A percentile compares a stretch with the other conserved stretches of the same genome.
Evolutionary conservation across 495 filamentous ascomycete species (phyloP).

Genomic region (Penicillium macrosclerotiorum): DNA sequence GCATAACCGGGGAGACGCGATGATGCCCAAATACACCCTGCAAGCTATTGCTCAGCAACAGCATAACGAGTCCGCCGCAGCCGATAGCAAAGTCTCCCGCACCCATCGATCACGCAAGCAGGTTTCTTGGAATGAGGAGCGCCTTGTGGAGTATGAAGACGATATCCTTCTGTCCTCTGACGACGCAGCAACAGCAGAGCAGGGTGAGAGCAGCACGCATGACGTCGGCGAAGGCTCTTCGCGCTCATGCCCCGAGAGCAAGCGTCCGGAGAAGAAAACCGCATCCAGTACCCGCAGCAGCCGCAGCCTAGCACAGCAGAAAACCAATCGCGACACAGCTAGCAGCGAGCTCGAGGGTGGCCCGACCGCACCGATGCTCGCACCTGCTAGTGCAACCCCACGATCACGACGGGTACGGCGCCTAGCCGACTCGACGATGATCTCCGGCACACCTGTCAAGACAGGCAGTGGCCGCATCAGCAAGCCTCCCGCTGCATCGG

Average conservation of each 20-base stretch:
- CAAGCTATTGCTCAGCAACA: slow-evolving; percentile 36
- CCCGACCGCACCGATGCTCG: slow-evolving; percentile 13
- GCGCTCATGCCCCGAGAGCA: slow-evolving; percentile 10
- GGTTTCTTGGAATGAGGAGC: slow-evolving; percentile 46
- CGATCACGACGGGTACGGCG: slow-evolving; percentile 38
- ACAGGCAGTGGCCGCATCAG: slow-evolving; percentile 20
- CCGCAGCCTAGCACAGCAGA: slow-evolving; percentile 21
- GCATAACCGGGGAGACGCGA: slow-evolving; percentile 54
- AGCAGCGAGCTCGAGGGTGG: slow-evolving; percentile 14
- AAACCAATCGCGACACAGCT: slow-evolving; percentile 5
- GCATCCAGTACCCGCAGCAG: slow-evolving; percentile 25
- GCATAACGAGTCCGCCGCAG: background rate
- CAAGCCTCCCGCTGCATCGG: slow-evolving; percentile 18
- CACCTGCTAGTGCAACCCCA: slow-evolving; percentile 30
- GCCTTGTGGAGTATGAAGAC: slow-evolving; percentile 28
- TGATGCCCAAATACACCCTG: slow-evolving; percentile 46
- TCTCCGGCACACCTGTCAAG: slow-evolving; percentile 25
- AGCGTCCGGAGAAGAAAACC: slow-evolving; percentile 24
- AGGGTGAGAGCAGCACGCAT: slow-evolving; percentile 9
- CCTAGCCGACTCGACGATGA: slow-evolving; percentile 27
- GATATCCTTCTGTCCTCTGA: slow-evolving; percentile 1
- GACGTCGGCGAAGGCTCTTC: slow-evolving; percentile 11
- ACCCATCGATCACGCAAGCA: slow-evolving; percentile 21
- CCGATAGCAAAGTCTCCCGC: slow-evolving; percentile 3
- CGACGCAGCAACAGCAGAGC: slow-evolving; percentile 14